These are phyloP conservation scores for Ceratocystis ficicola DNA, from an alignment of 2,329 filamentous ascomycete genomes.

Conservation along the genomic window DNA sequence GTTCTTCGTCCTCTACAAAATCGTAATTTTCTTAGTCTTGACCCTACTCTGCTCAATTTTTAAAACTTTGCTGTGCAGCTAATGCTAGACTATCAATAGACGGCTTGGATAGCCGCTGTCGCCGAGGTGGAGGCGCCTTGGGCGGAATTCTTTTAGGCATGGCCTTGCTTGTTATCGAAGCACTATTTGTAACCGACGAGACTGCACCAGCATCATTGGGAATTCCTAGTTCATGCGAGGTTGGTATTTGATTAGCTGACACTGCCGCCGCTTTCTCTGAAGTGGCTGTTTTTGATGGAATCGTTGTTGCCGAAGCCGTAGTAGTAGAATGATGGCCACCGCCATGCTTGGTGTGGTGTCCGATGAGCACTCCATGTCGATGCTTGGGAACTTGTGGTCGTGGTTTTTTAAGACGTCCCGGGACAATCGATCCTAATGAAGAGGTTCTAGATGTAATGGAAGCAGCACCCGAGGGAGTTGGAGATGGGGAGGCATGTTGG, in stretches of 20 bases:
- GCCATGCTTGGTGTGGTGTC: conserved; percentile 25
- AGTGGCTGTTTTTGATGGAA: background rate
- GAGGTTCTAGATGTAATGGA: conserved; percentile 3
- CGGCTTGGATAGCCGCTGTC: conserved; percentile 31
- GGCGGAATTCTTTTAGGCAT: conserved; percentile 34
- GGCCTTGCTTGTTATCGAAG: background rate
- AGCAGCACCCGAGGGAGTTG: conserved; percentile 4
- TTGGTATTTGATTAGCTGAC: background rate
- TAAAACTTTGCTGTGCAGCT: background rate
- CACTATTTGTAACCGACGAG: background rate
- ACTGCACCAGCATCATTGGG: background rate
- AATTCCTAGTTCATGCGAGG: background rate
- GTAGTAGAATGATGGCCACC: background rate
- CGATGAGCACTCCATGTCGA: conserved; percentile 40
- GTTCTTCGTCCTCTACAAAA: no score
- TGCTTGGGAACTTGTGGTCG: conserved; percentile 46
- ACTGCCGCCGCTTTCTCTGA: background rate
- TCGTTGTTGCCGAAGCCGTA: background rate
- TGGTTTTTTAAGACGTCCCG: conserved; percentile 33
- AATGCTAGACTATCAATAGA: conserved; percentile 1
- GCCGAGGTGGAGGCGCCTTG: conserved; percentile 37
- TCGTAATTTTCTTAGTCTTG: no score
- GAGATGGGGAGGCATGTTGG: conserved; percentile 4
- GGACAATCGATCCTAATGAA: conserved; percentile 2
- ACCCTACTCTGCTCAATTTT: background rate